Evolutionary conservation across 2,329 filamentous ascomycete species (phyloP), one percentile per base, ranked within the genome.

Genomic region (Elsinoe perseae): DNA sequence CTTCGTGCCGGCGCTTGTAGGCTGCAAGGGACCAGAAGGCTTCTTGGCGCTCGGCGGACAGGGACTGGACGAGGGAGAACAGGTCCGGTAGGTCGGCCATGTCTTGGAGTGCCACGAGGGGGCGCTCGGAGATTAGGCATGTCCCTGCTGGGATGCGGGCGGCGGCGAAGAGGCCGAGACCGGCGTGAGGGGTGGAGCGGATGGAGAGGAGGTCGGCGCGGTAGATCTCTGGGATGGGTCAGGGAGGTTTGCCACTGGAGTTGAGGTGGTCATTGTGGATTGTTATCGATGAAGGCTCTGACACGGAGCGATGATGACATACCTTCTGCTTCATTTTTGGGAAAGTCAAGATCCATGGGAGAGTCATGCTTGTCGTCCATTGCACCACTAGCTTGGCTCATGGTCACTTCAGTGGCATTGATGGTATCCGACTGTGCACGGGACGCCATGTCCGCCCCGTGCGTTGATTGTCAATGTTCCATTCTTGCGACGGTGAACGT

Each of bases 401-500:
- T 30, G 23, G 34, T 44, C 52, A 30, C 52, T 54, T 42, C 52
- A 6, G 36, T 52, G 32, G 21, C 28, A 43, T 23, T 30, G 16
- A 21, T 28, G 10, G 8, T 42, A 36, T 42, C 50, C 50, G 27
- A 7, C 52, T 54, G 34, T 27, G 52, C 52, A 42, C 36, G 34
- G 18, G 50, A 53, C 50, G 30, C 50, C 16, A n/a, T 21, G 16
- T 42, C 36, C 9, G 34, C 14, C 52, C 25, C 52, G 52, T 54
- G 52, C 52, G 14, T 43, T 54, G 34, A 54, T 54, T 54, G 52
- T 54, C 52, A 57, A 54, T 54, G 46, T 36, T 30, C 36, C 43
- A 50, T 46, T 6, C 10, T 38, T 95, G 21, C 9, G 28, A 9
- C n/a, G 28, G 21, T 21, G 4, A 16, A 21, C 20, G 16, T 52